Percentiles rank a stretch among this genome's conserved stretches.
Conservation (phyloP, 139 green algal genomes). For the Tetraselmis chui region DNA sequence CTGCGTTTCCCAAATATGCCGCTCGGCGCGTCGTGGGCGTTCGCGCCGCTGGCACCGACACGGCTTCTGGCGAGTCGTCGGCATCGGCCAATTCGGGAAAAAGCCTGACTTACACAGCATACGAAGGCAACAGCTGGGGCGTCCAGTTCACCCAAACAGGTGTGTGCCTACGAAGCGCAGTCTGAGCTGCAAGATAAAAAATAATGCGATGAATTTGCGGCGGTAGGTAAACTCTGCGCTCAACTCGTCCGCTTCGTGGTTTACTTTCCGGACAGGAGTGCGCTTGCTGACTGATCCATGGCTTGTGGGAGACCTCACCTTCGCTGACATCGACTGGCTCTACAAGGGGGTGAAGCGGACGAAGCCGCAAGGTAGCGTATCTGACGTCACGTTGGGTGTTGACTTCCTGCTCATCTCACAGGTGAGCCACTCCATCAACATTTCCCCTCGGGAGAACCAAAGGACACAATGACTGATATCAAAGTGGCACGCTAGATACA, state of each 20-base stretch:
- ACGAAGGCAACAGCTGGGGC: conserved; percentile 63
- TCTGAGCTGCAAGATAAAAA: no score
- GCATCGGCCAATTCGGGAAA: no score
- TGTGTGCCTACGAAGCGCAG: background rate
- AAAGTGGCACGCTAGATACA: no score
- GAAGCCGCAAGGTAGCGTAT: conserved; percentile 34
- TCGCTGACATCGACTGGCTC: conserved; percentile 55
- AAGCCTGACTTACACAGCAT: conserved; percentile 54
- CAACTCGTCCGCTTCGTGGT: no score
- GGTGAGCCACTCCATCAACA: conserved; percentile 22
- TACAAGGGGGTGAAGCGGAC: conserved; percentile 59
- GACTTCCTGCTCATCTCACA: conserved; percentile 70
- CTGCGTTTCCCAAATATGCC: no score
- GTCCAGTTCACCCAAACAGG: conserved; percentile 56
- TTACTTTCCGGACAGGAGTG: conserved; percentile 35
- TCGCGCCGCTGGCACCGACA: no score
- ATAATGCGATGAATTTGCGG: no score
- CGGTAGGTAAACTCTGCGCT: no score
- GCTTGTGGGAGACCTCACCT: conserved; percentile 68
- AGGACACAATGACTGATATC: no score
- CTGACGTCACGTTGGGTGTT: conserved; percentile 35
- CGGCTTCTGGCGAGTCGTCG: no score
- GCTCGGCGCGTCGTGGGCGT: no score
- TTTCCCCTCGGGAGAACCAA: no score
- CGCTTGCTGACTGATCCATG: conserved; percentile 78